Base-by-base conservation (phyloP, 2,329 filamentous ascomycete species). In the Fusarium newnesense region DNA sequence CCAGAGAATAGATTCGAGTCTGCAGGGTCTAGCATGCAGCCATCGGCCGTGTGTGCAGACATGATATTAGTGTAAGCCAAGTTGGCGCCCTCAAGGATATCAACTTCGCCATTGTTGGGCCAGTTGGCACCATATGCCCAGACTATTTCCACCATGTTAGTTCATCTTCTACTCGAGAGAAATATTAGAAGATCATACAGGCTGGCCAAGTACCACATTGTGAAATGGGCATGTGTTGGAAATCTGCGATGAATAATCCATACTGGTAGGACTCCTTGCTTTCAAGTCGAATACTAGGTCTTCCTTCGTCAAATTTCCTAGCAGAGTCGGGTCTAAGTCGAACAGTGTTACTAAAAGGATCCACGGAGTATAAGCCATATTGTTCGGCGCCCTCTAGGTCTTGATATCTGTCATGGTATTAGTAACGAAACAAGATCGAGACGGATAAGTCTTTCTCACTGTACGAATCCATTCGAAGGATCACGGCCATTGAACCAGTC, bases 141-240 rank as follows among this genome's bases (percentile, higher is more conserved):
- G 77, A 88, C 85, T 86, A 32, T 9, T 44, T 30, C 7, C 42
- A 36, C 12, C 24, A 4, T 46, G 43, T 74, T 21, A 75, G 69
- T 58, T 8, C 65, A 26, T 67, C 57, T 64, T 13, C 18, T 0
- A 50, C 18, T 4, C 10, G 15, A 24, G 26, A 5, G 9, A 39
- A 28, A 26, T 24, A 4, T 34, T 26, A 24, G 9, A 21, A 8
- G 12, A 9, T 81, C 83, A 80, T 83, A 90, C 87, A 93, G 81
- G 92, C 90, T 60, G 93, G 92, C 92, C 93, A 94, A 28, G 89
- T 87, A 28, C 93, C 93, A 73, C 93, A 95, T 57, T 89, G 84
- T 4, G 90, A 90, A 4, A 86, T 87, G 7, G 93, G 92, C 91
- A 95, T 94, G 75, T 95, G 92, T 24, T 85, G 85, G 58, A 94